A percentile compares a stretch with the other conserved stretches of the same genome.
These are phyloP conservation scores for Trypanosoma platydactyli DNA, from an alignment of 208 protist species.

Conservation along the genomic window DNA sequence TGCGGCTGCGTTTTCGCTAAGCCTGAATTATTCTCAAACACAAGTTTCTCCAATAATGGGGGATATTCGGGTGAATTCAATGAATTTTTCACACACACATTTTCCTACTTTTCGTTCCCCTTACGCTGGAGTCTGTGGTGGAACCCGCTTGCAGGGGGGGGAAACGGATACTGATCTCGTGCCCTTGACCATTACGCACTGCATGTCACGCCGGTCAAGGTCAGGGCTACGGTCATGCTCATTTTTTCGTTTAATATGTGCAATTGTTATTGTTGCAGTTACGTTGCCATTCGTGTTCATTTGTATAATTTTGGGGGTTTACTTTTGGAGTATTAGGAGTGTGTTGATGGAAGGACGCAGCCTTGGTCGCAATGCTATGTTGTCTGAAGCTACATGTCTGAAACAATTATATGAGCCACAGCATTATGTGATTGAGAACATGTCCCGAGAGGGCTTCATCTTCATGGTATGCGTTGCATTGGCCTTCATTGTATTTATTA, in stretches of 20 bases:
- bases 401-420: not conserved
- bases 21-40: not conserved
- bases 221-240: not conserved
- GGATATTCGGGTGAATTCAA: not conserved
- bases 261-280: constrained; percentile 14
- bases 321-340: constrained; percentile 39
- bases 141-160: not conserved
- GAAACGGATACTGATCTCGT: not conserved
- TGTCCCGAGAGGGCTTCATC: constrained; percentile 26
- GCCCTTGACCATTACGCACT: not conserved
- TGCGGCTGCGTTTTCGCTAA: not conserved
- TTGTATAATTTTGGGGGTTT: constrained; percentile 37
- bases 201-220: constrained; percentile 3
- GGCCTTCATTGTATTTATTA: constrained; percentile 24
- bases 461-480: constrained; percentile 34
- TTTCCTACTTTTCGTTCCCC: not conserved
- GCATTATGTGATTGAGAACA: constrained; percentile 17
- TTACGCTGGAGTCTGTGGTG: too few species aligned
- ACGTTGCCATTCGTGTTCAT: constrained; percentile 24
- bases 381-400: not conserved
- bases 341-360: not conserved
- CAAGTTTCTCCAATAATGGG: not conserved
- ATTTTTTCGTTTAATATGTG: not conserved
- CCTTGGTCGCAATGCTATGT: not conserved
- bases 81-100: not conserved